Base-by-base conservation (phyloP, 495 filamentous ascomycete genomes). In the Neurospora sp. region DNA sequence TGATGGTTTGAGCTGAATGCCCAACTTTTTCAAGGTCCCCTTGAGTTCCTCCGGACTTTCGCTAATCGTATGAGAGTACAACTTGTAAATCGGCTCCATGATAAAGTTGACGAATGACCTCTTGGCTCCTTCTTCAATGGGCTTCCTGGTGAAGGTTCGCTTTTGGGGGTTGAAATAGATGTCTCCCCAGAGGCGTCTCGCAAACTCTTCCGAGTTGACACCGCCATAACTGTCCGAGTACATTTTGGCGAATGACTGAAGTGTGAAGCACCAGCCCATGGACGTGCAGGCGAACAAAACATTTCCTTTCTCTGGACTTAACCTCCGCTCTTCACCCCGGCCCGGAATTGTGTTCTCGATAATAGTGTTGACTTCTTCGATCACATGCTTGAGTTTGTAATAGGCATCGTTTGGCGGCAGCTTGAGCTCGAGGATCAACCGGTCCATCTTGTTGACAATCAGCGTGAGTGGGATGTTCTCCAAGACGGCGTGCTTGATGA, bases 241-340 rank as follows among this genome's bases (percentile, higher is more conserved):
- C 93, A 97, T 97, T 80, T 92, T 94, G 4, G 96, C 90, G 81
- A 98, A 99, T 37, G 94, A 97, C 72, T 90, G 89, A 44, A 99
- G 82, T 0, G 96, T 97, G 80, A 99, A 97, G 79, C 92, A 96
- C 96, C 96, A 99, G 31, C 91, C 91, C 93, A 98, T 97, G 42
- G 87, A 90, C 72, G 91, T 93, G 80, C 93, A 95, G 0, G 94
- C 94, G 80, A 99, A 99, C 14, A 94, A 89, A 27, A 99, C 96
- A 80, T 99, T 99, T 62, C 95, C 96, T 82, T 94, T 97, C 81
- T 98, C 96, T 1, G 96, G 96, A 76, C 95, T 98, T 74, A 99
- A 77, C 75, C 96, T 90, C 82, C 88, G 86, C 74, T 85, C 87
- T 79, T 92, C 93, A 16, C 94, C 94, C 77, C 90, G 90, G 3